These are phyloP conservation scores for Podospora comata DNA, from an alignment of 495 filamentous ascomycete genomes.

Conservation along the genomic window DNA sequence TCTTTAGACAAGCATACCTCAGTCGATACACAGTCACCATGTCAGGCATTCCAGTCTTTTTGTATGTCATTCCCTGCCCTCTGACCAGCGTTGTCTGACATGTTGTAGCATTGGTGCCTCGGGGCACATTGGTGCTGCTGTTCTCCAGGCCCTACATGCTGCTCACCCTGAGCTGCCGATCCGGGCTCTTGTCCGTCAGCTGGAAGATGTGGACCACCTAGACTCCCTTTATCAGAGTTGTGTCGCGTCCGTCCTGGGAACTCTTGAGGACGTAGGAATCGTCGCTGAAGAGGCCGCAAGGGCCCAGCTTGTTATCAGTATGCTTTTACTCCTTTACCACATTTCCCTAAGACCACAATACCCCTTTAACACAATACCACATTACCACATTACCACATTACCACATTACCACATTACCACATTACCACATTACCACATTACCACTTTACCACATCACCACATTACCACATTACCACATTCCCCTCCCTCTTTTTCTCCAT, in stretches of 20 bases:
- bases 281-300: constrained; percentile 11
- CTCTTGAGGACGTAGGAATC: constrained; percentile 5
- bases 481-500: too few species aligned
- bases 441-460: not conserved
- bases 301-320: constrained; percentile 18
- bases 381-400: not conserved
- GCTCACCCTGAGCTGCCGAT: constrained; percentile 9
- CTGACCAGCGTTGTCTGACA: not conserved
- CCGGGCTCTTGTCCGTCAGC: constrained; percentile 17
- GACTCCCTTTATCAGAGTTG: not conserved
- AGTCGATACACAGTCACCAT: not conserved
- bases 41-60: not conserved
- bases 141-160: constrained; percentile 4
- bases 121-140: constrained; percentile 22
- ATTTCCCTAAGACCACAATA: not conserved
- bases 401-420: not conserved
- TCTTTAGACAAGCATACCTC: too few species aligned
- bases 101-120: constrained; percentile 15
- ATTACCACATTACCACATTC: not conserved
- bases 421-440: too few species aligned
- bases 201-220: constrained; percentile 9
- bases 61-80: not conserved
- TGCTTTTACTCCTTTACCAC: not conserved
- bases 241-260: not conserved
- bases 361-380: not conserved